Base-by-base conservation (phyloP, 768 basidiomycete species). In the Asterophora parasitica region DNA sequence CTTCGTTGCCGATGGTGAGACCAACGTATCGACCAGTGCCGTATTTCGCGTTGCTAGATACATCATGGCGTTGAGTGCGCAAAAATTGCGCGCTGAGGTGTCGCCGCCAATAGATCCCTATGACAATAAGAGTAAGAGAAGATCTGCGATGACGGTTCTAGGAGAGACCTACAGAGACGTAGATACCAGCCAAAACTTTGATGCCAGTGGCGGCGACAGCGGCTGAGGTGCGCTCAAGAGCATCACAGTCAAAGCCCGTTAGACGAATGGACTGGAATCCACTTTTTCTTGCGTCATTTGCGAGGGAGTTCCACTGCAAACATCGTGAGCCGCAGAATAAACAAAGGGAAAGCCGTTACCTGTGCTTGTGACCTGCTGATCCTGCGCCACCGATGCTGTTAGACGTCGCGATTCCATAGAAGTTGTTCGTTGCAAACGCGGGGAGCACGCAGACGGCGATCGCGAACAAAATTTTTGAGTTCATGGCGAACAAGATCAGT, bases 1-100 rank as follows among this genome's bases (percentile, higher is more conserved):
- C 64, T 58, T 72, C 70, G 43, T 72, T 72, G 37, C 69, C 69
- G 43, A 72, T 53, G 0, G 66, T 65, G 41, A 72, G 55, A 6
- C 66, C 70, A 38, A 62, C 50, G 50, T 64, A 72, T 51, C 62
- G 55, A 3, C 57, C 58, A 3, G 62, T 48, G 7, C 69, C 68
- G 32, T 65, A 71, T 46, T 61, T 62, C 7, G 33, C 48, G 44
- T 62, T 60, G 44, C 70, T 72, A 51, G 12, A 32, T 23, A 39
- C n/a, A 4, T n/a, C n/a, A n/a, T n/a, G n/a, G 28, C 17, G 15
- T 20, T 34, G 8, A 40, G 36, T 35, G 12, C 27, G 37, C 19
- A 36, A 39, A 11, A n/a, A 23, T 6, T 17, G 19, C 7, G 30
- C 47, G 27, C 48, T 38, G 9, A 26, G 23, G 11, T 39, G 33